phyloP scores from a whole-genome alignment of 352 stramenopile species.

The Pythium insidiosum region DNA sequence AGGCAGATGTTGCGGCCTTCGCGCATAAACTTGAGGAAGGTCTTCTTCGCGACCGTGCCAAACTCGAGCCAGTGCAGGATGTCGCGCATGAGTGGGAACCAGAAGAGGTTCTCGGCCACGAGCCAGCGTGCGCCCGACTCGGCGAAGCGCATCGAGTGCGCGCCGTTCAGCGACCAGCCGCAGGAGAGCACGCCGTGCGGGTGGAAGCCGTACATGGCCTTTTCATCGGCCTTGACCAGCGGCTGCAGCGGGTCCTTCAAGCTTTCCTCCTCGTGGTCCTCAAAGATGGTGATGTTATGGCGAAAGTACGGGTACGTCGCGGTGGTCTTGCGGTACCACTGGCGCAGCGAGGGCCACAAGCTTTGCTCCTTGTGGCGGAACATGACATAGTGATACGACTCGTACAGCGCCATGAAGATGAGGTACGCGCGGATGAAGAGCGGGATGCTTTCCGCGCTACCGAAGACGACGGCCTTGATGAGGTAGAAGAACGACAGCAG shows the following conservation, averaged over 20 bases:
- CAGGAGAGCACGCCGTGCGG: conserved; percentile 57
- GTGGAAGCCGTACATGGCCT: conserved; percentile 48
- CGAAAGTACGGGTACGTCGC: conserved; percentile 43
- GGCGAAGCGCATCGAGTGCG: conserved; percentile 36
- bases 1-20: too few species aligned
- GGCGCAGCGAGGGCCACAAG: conserved; percentile 21
- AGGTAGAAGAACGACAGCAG: conserved; percentile 17
- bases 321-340: conserved; percentile 12
- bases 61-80: too few species aligned
- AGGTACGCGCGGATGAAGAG: conserved; percentile 14
- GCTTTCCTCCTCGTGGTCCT: conserved; percentile 18
- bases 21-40: too few species aligned
- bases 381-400: conserved; percentile 31
- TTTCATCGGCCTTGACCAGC: conserved; percentile 30
- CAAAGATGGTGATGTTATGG: conserved; percentile 31
- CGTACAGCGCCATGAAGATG: conserved; percentile 24
- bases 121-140: conserved; percentile 48
- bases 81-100: conserved; percentile 56
- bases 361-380: conserved; percentile 11
- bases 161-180: conserved; percentile 46
- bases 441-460: background rate
- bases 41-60: too few species aligned
- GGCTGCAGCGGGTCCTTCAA: conserved; percentile 10
- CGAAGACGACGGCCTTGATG: conserved; percentile 5
- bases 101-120: conserved; percentile 57